These are phyloP conservation scores for Prunella vulgaris DNA, from an alignment of 257 asterid species.

Conservation along the genomic window DNA sequence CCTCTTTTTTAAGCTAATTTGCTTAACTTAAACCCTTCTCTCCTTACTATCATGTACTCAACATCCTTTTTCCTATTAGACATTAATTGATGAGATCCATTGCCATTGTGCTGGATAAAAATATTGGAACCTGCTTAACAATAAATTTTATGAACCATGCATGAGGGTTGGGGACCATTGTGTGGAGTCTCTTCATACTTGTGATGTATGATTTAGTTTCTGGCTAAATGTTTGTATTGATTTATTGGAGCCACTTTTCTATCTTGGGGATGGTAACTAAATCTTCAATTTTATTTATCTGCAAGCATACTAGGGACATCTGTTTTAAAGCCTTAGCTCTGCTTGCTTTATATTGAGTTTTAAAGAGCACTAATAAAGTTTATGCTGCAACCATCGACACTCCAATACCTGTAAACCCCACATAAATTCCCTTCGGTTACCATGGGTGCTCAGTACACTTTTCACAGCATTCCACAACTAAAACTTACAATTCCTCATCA, in stretches of 20 bases:
- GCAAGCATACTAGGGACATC: not conserved
- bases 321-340: not conserved
- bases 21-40: not conserved
- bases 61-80: not conserved
- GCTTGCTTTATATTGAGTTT: constrained; percentile 1
- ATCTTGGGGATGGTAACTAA: no score
- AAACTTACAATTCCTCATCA: not conserved
- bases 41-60: not conserved
- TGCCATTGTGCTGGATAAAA: not conserved
- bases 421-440: not conserved
- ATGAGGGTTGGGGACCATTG: not conserved
- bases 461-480: not conserved
- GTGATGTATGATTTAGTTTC: not conserved
- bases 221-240: no score
- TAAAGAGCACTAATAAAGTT: not conserved
- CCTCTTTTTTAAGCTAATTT: not conserved
- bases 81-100: not conserved
- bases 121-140: not conserved
- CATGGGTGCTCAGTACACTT: not conserved
- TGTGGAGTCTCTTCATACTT: not conserved
- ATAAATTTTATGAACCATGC: not conserved
- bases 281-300: no score
- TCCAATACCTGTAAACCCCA: no score
- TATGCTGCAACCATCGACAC: no score
- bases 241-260: no score